A percentile compares a stretch with the other conserved stretches of the same genome.
Conservation (phyloP, 202 grass and related monocot genomes). For the Panicum hallii region DNA sequence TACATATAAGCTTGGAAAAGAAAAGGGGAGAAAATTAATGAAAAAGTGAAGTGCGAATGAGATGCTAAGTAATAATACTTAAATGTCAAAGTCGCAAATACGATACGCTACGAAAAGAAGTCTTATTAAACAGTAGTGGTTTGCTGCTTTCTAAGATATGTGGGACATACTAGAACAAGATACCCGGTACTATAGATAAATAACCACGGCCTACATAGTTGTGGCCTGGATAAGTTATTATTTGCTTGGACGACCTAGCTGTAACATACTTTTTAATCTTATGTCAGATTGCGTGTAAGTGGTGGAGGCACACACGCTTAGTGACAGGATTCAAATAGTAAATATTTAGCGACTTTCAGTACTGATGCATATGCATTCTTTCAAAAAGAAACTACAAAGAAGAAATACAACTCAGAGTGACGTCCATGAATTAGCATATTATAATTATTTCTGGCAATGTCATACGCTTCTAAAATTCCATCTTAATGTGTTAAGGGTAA, state of each 20-base stretch:
- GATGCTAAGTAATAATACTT: conserved; percentile 21
- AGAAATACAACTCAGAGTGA: neutral
- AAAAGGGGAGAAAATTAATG: neutral
- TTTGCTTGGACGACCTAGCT: neutral
- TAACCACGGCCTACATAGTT: neutral
- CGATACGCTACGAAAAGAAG: conserved; percentile 16
- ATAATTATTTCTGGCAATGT: neutral
- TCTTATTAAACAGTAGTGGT: conserved; percentile 17
- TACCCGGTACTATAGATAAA: conserved; percentile 19
- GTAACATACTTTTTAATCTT: neutral
- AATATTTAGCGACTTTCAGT: conserved; percentile 6
- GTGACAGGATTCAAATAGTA: neutral
- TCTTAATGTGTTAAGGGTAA: neutral
- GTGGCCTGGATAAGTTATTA: neutral
- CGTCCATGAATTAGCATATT: neutral
- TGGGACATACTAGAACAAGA: conserved; percentile 15
- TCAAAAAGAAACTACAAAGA: neutral
- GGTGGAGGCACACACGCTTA: neutral
- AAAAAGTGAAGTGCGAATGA: conserved; percentile 16
- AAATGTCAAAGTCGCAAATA: conserved; percentile 15
- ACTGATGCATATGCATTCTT: neutral
- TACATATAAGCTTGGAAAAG: neutral
- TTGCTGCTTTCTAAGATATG: conserved; percentile 33
- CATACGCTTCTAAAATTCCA: neutral
- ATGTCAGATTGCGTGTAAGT: neutral